Evolutionary conservation across 2,329 filamentous ascomycete genomes (phyloP), one percentile per base, ranked within the genome.

Genomic region (Rhynchosporium agropyri): DNA sequence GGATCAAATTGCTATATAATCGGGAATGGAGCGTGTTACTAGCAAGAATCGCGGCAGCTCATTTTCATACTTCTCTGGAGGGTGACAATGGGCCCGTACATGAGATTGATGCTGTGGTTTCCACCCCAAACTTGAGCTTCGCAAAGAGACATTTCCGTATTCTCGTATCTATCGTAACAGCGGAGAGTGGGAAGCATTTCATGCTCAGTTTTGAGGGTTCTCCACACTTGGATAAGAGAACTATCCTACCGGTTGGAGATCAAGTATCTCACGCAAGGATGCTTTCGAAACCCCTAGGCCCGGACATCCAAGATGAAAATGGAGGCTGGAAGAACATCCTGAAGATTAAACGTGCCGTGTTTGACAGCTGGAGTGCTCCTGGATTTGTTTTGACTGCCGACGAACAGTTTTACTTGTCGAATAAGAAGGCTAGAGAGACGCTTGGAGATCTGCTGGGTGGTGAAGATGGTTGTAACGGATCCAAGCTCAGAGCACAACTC

Each of bases 351-450:
- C 63, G 50, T 12, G 63, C 65, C 10, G 59, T 71, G 1, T 70
- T 71, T 28, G 68, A 70, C 29, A 68, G 63, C 36, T 61, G 58
- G 43, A 45, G 63, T n/a, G 60, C 53, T 0, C 46, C 58, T 4
- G 66, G 60, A 4, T 70, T 65, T 43, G 59, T 71, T 29, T 28
- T 70, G 6, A 66, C 64, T n/a, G 59, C 50, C 5, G 68, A 70
- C 36, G 68, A 62, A n/a, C 45, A 66, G 12, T 66, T 62, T 31
- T 70, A 70, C 26, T 43, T 69, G 4, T 42, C 61, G 8, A 70
- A 70, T 45, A 65, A 53, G 12, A 69, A 67, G n/a, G 28, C 50
- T 6, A 51, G 62, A 58, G 60, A 65, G 10, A 12, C 65, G 15
- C 15, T 69, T 6, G 67, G 67, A 13, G 53, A 69, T 46, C 40